Evolutionary conservation across 1,284 basidiomycete species (phyloP), one percentile per base, ranked within the genome.

Genomic region (Heterobasidion irregulare): DNA sequence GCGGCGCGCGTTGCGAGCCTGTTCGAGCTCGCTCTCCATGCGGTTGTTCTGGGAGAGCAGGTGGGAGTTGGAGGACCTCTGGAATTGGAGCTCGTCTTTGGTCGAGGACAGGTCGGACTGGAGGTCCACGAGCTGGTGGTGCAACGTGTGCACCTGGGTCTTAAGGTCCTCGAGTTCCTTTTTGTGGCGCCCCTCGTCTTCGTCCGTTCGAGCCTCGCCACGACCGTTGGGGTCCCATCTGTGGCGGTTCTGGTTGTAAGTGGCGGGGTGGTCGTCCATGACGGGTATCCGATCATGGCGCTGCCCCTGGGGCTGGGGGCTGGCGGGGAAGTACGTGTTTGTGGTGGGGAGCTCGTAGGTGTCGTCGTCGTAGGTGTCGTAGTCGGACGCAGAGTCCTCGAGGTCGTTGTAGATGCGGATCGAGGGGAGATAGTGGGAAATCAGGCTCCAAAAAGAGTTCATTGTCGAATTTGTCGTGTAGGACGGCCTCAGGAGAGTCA

Each of bases 331-430:
- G 45, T 57, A 50, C 41, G 19, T 38, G 36, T 55, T 48, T 41
- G 51, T 59, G 34, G 55, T 56, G 18, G 55, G 56, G 16, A 62
- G 59, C 5, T 60, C 47, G 59, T 64, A 64, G 16, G 52, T 33
- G 52, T 63, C 57, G 52, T 58, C 54, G 53, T 56, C 46, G 55
- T 65, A 59, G 55, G 65, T 44, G 33, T 57, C 58, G 55, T 56
- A 48, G 56, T 66, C 61, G 55, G 65, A 65, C 53, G 61, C 56
- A n/a, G 59, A 59, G 34, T 61, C 63, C 51, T 66, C 64, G 41
- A 56, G 15, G 44, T 61, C 55, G 60, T 55, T 60, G 59, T 58
- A 51, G 12, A 57, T 44, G 52, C 57, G 60, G 18, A 61, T 38
- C 8, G 59, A 52, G 10, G 56, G 60, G 3, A 61, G 52, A 54